A percentile compares a stretch with the other conserved stretches of the same genome.
phyloP scores from a whole-genome alignment of 2,329 filamentous ascomycete genomes.

The Fusarium sp. region DNA sequence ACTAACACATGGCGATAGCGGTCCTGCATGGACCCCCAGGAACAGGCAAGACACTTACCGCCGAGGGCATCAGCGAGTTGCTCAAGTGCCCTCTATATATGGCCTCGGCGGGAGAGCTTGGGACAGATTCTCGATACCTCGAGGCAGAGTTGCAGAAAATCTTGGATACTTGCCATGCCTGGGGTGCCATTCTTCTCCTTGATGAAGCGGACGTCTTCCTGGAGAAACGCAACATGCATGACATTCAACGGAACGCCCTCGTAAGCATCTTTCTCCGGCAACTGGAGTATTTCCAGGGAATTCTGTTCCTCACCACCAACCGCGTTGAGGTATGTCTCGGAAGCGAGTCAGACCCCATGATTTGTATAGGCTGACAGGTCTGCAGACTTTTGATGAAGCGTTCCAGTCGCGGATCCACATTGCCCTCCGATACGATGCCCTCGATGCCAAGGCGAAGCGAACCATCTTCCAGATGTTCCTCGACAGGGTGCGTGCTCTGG shows the following conservation, averaged over 20 bases:
- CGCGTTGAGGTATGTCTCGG: constrained; percentile 70
- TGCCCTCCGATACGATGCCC: constrained; percentile 81
- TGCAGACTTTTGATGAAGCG: constrained; percentile 85
- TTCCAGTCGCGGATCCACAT: constrained; percentile 92
- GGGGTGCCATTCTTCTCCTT: constrained; percentile 86
- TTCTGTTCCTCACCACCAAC: constrained; percentile 90
- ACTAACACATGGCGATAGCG: constrained; percentile 49
- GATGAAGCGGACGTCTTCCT: constrained; percentile 90
- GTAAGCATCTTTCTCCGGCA: constrained; percentile 89
- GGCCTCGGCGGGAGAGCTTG: constrained; percentile 84
- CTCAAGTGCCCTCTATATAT: constrained; percentile 86
- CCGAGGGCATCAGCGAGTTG: constrained; percentile 86
- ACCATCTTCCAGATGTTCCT: constrained; percentile 89
- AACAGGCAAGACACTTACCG: constrained; percentile 89
- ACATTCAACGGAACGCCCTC: constrained; percentile 86
- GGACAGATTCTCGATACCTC: constrained; percentile 79
- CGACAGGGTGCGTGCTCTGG: constrained; percentile 74
- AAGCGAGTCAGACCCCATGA: neutral
- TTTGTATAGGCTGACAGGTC: constrained; percentile 8
- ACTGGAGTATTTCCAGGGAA: constrained; percentile 92
- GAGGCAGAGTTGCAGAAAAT: constrained; percentile 86
- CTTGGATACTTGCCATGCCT: constrained; percentile 85
- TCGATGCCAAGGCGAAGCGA: constrained; percentile 78
- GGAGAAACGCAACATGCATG: constrained; percentile 84
- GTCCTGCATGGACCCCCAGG: constrained; percentile 89